phyloP scores from a whole-genome alignment of 2,329 filamentous ascomycete genomes.

The Pseudocercospora musae region DNA sequence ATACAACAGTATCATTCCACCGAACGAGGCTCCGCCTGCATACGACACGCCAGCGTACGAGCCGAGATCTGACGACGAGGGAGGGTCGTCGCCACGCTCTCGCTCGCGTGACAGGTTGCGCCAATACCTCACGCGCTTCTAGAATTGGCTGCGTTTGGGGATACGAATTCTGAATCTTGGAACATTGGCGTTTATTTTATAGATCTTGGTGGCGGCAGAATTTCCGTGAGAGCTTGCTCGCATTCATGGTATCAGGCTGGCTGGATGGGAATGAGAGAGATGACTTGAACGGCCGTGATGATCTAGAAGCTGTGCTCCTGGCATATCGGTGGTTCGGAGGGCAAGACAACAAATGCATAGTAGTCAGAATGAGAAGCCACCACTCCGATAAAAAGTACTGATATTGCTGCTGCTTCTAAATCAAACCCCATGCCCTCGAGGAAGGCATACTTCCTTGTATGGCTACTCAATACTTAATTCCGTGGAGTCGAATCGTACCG shows the following conservation, averaged over 20 bases:
- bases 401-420: too few relatives aligned
- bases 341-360: too few relatives aligned
- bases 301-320: too few relatives aligned
- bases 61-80: conserved; percentile 30
- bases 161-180: neutral
- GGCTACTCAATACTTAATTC: too few relatives aligned
- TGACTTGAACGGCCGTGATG: neutral
- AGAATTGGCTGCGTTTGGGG: neutral
- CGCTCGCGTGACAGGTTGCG: neutral
- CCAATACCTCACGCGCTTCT: conserved; percentile 1
- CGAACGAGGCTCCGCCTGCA: conserved; percentile 29
- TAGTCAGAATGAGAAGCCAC: too few relatives aligned
- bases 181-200: neutral
- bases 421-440: too few relatives aligned
- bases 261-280: neutral
- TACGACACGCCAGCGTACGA: conserved; percentile 25
- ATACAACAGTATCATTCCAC: conserved; percentile 30
- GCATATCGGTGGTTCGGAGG: too few relatives aligned
- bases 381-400: too few relatives aligned
- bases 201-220: neutral
- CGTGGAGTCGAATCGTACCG: too few relatives aligned
- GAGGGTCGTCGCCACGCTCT: neutral
- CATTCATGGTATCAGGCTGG: neutral
- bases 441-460: too few relatives aligned
- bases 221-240: neutral